Conservation (phyloP, 2,329 filamentous ascomycete species). For the Epichloe scottii region DNA sequence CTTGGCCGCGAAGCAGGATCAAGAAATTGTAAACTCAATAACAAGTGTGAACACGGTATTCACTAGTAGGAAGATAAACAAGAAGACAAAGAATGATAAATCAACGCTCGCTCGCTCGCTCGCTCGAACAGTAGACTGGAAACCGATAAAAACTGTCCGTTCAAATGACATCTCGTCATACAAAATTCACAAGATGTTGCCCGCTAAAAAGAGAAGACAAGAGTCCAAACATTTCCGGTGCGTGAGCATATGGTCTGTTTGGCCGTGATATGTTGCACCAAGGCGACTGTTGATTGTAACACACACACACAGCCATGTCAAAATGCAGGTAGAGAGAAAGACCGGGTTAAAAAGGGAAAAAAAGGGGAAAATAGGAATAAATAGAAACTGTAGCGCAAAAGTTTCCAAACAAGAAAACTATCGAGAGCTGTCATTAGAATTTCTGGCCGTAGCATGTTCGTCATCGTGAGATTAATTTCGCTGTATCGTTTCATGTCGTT, state of each 20-base stretch:
- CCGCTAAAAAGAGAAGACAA: not conserved
- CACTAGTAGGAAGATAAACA: not conserved
- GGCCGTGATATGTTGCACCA: not conserved
- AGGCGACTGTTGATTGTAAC: not conserved
- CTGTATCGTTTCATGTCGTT: constrained; percentile 20
- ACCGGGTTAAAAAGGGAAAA: not conserved
- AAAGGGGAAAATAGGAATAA: constrained; percentile 7
- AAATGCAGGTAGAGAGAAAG: not conserved
- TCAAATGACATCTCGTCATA: not conserved
- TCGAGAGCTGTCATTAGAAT: constrained; percentile 15
- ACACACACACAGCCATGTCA: not conserved
- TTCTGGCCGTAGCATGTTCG: constrained; percentile 15
- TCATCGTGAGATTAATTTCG: constrained; percentile 24
- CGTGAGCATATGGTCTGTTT: constrained; percentile 6
- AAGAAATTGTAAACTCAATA: not conserved
- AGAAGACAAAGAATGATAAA: not conserved
- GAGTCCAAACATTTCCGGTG: not conserved
- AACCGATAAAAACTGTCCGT: too few relatives aligned
- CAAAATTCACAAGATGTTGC: not conserved
- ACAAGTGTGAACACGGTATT: not conserved
- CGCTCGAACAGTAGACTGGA: not conserved
- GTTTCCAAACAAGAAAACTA: constrained; percentile 7
- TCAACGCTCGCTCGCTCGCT: constrained; percentile 7
- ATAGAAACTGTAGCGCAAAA: not conserved
- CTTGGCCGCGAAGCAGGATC: not conserved